Conservation (phyloP, 2,329 filamentous ascomycete species). For the Talaromyces sp. region DNA sequence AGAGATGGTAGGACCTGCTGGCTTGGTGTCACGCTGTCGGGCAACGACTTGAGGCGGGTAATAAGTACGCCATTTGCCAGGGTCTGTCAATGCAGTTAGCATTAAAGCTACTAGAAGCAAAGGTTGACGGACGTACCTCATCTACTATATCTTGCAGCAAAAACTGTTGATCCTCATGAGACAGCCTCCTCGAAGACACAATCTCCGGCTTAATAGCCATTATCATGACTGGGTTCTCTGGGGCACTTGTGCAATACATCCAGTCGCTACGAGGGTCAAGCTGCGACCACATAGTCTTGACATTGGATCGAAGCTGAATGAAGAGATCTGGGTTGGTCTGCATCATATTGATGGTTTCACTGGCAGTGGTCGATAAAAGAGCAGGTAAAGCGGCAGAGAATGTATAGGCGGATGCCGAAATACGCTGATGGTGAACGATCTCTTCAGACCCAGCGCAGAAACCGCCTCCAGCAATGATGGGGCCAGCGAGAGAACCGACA, state of each 20-base stretch:
- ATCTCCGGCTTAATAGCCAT: conserved; percentile 81
- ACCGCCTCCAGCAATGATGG: conserved; percentile 86
- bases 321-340: conserved; percentile 84
- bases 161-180: conserved; percentile 73
- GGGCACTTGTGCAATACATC: conserved; percentile 75
- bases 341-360: conserved; percentile 80
- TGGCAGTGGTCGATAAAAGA: conserved; percentile 91
- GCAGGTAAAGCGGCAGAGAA: conserved; percentile 94
- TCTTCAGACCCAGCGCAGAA: conserved; percentile 92
- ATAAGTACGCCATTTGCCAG: conserved; percentile 87
- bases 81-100: conserved; percentile 50
- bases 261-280: conserved; percentile 92
- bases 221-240: conserved; percentile 84
- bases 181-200: conserved; percentile 65
- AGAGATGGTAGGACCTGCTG: conserved; percentile 74
- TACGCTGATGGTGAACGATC: conserved; percentile 93
- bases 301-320: conserved; percentile 75
- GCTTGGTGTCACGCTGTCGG: conserved; percentile 62
- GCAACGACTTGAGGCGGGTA: conserved; percentile 77
- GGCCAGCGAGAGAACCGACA: conserved; percentile 83
- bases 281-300: conserved; percentile 78
- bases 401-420: conserved; percentile 87
- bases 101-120: neutral
- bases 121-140: conserved; percentile 63
- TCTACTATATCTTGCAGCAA: conserved; percentile 91